Evolutionary conservation across 2,329 filamentous ascomycete genomes (phyloP).

Genomic region (Beauveria brongniartii): DNA sequence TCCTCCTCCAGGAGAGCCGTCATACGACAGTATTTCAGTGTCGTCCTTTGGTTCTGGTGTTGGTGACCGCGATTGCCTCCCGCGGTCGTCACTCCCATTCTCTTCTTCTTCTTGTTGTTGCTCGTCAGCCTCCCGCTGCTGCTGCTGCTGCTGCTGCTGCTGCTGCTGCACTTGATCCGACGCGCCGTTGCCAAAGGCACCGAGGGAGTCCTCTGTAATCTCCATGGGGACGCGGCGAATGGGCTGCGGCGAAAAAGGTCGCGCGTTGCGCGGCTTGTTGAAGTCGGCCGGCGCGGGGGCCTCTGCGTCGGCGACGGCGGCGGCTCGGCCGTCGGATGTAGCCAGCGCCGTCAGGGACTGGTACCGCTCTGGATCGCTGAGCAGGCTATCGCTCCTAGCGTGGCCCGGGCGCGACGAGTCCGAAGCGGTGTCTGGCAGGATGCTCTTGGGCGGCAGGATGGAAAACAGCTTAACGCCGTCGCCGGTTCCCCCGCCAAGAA

Average conservation of each 20-base stretch:
- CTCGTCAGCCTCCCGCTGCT: conserved; percentile 12
- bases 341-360: conserved; percentile 48
- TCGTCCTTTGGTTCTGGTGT: not conserved
- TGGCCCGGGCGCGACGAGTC: conserved; percentile 30
- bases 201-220: conserved; percentile 32
- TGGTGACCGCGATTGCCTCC: conserved; percentile 3
- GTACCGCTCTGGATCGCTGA: conserved; percentile 44
- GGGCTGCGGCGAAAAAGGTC: conserved; percentile 54
- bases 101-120: conserved; percentile 8
- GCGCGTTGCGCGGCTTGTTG: conserved; percentile 43
- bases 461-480: conserved; percentile 48
- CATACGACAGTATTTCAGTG: not conserved
- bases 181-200: conserved; percentile 15
- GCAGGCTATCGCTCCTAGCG: conserved; percentile 45
- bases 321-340: conserved; percentile 13
- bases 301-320: conserved; percentile 25
- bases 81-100: conserved; percentile 15
- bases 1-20: conserved; percentile 16
- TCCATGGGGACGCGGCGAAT: conserved; percentile 33
- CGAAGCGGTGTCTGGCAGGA: conserved; percentile 45
- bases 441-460: conserved; percentile 56
- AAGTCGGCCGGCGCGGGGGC: conserved; percentile 47
- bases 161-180: not conserved
- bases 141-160: not conserved
- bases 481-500: conserved; percentile 25